These are phyloP conservation scores for Chalciporus sp. DNA, from an alignment of 1,284 basidiomycete species.

Conservation along the genomic window DNA sequence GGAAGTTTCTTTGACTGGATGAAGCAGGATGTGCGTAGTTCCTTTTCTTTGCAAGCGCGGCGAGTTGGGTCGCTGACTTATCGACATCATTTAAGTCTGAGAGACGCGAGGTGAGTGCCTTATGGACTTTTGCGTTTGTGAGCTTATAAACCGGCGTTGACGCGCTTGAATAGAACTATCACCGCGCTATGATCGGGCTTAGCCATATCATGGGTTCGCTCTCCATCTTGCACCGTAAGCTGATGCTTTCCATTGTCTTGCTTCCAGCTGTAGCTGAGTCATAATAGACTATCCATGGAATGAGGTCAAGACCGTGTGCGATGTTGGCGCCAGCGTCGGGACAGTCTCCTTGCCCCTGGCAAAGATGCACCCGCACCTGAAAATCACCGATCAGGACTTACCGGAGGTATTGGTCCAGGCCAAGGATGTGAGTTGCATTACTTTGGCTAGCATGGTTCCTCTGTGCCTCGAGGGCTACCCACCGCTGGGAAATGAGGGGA, in stretches of 20 bases:
- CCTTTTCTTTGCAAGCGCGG: background rate
- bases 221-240: slow-evolving; percentile 30
- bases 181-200: slow-evolving; percentile 27
- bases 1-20: slow-evolving; percentile 30
- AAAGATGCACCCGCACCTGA: slow-evolving; percentile 42
- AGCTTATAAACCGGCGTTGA: background rate
- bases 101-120: slow-evolving; percentile 19
- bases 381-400: slow-evolving; percentile 48
- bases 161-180: slow-evolving; percentile 16
- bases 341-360: slow-evolving; percentile 43
- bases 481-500: too few relatives aligned
- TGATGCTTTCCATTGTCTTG: background rate
- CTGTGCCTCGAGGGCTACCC: too few relatives aligned
- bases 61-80: too few relatives aligned
- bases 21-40: slow-evolving; percentile 18
- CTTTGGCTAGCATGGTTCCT: background rate
- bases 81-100: slow-evolving; percentile 16
- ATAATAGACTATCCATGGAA: slow-evolving; percentile 47
- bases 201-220: slow-evolving; percentile 21
- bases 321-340: slow-evolving; percentile 52
- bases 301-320: slow-evolving; percentile 44
- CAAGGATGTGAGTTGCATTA: slow-evolving; percentile 18
- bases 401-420: slow-evolving; percentile 41
- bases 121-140: too few relatives aligned
- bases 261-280: background rate